Percentiles rank a stretch among this genome's conserved stretches.
These are phyloP conservation scores for Pyricularia grisea DNA, from an alignment of 2,329 filamentous ascomycete species.

Conservation along the genomic window DNA sequence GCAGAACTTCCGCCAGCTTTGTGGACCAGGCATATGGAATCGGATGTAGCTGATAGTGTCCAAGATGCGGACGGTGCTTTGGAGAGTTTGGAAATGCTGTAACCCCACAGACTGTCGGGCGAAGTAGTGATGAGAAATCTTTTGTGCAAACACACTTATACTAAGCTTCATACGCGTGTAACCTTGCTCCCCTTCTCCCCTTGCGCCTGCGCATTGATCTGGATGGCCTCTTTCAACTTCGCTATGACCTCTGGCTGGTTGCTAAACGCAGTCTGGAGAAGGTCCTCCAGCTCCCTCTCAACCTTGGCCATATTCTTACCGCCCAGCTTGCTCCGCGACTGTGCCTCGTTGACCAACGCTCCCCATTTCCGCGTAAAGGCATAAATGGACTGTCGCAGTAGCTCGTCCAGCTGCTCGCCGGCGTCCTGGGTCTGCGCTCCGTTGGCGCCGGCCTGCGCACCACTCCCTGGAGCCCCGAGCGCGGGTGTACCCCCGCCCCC, in stretches of 20 bases:
- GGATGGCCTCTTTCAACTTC: conserved; percentile 52
- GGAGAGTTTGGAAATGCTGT: no score
- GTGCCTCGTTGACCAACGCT: conserved; percentile 37
- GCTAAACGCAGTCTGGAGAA: conserved; percentile 48
- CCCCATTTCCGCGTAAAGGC: conserved; percentile 54
- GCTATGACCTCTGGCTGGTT: conserved; percentile 48
- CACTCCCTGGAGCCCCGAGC: conserved; percentile 6
- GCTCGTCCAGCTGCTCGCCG: conserved; percentile 54
- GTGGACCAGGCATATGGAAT: no score
- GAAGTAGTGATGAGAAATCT: no score
- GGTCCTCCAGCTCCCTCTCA: conserved; percentile 45
- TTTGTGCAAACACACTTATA: neutral
- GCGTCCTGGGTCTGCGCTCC: conserved; percentile 38
- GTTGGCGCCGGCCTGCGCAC: conserved; percentile 19
- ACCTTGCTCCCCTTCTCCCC: conserved; percentile 19
- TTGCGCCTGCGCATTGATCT: conserved; percentile 45
- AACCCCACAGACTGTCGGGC: no score
- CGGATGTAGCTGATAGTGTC: no score
- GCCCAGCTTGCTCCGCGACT: conserved; percentile 31
- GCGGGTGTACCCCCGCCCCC: conserved; percentile 10
- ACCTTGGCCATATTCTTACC: conserved; percentile 41
- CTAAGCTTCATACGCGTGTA: conserved; percentile 7
- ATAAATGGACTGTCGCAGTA: conserved; percentile 53
- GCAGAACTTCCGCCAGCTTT: no score
- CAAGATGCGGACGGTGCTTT: no score